Percentiles rank a stretch among this genome's conserved stretches.
Conservation (phyloP, 2,329 filamentous ascomycete genomes). For the Trichoderma sp. region DNA sequence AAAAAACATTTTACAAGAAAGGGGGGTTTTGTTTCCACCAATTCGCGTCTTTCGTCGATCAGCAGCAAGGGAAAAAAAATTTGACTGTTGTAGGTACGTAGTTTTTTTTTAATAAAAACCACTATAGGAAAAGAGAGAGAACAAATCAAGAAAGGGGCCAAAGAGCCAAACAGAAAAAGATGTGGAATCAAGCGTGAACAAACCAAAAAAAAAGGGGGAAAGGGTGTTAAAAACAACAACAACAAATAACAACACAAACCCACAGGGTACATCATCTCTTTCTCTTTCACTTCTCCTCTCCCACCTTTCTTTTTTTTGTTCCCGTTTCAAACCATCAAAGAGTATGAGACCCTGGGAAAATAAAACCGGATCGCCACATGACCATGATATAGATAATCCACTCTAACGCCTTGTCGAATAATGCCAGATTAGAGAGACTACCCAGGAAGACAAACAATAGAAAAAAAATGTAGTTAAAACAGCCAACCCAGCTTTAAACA, state of each 20-base stretch:
- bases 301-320: slow-evolving; percentile 10
- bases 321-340: slow-evolving; percentile 38
- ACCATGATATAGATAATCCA: slow-evolving; percentile 47
- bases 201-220: background rate
- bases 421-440: slow-evolving; percentile 46
- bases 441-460: slow-evolving; percentile 35
- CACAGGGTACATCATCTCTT: slow-evolving; percentile 32
- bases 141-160: background rate
- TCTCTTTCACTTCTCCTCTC: slow-evolving; percentile 32
- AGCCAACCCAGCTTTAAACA: slow-evolving; percentile 35
- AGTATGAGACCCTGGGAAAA: slow-evolving; percentile 21
- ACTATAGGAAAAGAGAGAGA: slow-evolving; percentile 29
- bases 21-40: background rate
- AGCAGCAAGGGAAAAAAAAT: background rate
- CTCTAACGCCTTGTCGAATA: slow-evolving; percentile 47
- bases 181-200: background rate
- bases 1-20: slow-evolving; percentile 27
- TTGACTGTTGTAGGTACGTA: slow-evolving; percentile 9
- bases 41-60: background rate
- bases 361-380: slow-evolving; percentile 42
- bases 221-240: background rate
- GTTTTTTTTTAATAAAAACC: background rate
- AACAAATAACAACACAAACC: slow-evolving; percentile 6
- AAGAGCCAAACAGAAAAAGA: background rate
- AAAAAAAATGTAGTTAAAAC: slow-evolving; percentile 28